A percentile compares a stretch with the other conserved stretches of the same genome.
These are phyloP conservation scores for Phlegmacium glaucopus DNA, from an alignment of 768 basidiomycete species.

Conservation along the genomic window DNA sequence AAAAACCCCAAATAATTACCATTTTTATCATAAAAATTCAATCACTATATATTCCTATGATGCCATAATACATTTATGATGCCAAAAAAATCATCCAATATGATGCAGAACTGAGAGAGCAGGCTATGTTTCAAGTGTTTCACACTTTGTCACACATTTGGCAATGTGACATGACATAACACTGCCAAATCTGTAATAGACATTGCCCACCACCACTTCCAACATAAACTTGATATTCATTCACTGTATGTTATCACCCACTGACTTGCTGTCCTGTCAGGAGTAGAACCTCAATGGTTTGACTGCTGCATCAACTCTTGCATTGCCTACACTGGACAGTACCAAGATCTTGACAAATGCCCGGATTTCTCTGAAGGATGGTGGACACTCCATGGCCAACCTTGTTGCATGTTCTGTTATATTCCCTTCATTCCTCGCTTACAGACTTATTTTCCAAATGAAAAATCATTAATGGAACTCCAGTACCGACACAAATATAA, in stretches of 20 bases:
- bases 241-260: constrained; percentile 19
- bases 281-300: constrained; percentile 19
- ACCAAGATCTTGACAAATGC: constrained; percentile 11
- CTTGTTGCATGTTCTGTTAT: constrained; percentile 21
- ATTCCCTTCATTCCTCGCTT: constrained; percentile 27
- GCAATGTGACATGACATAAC: too few relatives aligned
- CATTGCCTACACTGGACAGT: constrained; percentile 25
- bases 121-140: too few relatives aligned
- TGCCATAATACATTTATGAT: too few relatives aligned
- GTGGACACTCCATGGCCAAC: not conserved
- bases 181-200: too few relatives aligned
- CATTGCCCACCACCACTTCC: too few relatives aligned
- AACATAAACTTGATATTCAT: too few relatives aligned
- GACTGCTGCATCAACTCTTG: constrained; percentile 34
- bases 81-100: too few relatives aligned
- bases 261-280: constrained; percentile 21
- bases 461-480: constrained; percentile 5
- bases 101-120: too few relatives aligned
- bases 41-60: too few relatives aligned
- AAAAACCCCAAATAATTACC: too few relatives aligned
- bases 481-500: constrained; percentile 12
- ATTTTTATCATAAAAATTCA: too few relatives aligned
- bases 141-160: too few relatives aligned
- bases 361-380: constrained; percentile 16
- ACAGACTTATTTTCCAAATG: constrained; percentile 17